Evolutionary conservation across 495 filamentous ascomycete genomes (phyloP).

Genomic region (Penicillium silybi): DNA sequence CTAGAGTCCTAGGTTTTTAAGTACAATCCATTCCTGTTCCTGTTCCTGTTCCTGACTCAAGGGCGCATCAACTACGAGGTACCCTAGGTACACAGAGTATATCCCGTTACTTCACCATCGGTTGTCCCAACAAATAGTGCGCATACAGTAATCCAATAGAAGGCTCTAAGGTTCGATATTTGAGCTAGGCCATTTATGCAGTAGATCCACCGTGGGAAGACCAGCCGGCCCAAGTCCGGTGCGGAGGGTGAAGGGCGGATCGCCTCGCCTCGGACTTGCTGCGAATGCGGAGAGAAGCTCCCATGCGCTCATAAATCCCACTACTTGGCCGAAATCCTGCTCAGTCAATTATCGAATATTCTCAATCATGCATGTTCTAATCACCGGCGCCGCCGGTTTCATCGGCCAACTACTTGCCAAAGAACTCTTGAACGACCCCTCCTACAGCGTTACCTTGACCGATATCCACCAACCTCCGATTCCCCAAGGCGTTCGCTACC

Average conservation of each 20-base stretch:
- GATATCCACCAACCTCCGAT: constrained; percentile 57
- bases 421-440: constrained; percentile 54
- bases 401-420: constrained; percentile 62
- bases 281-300: constrained; percentile 35
- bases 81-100: too few relatives aligned
- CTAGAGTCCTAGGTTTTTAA: too few relatives aligned
- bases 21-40: too few relatives aligned
- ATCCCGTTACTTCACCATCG: background rate
- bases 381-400: constrained; percentile 67
- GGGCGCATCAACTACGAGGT: background rate
- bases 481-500: constrained; percentile 46
- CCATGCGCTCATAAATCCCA: constrained; percentile 17
- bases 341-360: background rate
- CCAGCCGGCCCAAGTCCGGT: constrained; percentile 36
- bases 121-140: background rate
- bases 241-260: constrained; percentile 19
- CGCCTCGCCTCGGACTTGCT: constrained; percentile 36
- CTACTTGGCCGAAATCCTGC: background rate
- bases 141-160: background rate
- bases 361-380: constrained; percentile 53
- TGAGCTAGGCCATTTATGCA: background rate
- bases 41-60: background rate
- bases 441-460: constrained; percentile 54
- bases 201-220: constrained; percentile 9
- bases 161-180: background rate